Evolutionary conservation across 805 yeast genomes (phyloP).

Genomic region (Brettanomyces sp.): DNA sequence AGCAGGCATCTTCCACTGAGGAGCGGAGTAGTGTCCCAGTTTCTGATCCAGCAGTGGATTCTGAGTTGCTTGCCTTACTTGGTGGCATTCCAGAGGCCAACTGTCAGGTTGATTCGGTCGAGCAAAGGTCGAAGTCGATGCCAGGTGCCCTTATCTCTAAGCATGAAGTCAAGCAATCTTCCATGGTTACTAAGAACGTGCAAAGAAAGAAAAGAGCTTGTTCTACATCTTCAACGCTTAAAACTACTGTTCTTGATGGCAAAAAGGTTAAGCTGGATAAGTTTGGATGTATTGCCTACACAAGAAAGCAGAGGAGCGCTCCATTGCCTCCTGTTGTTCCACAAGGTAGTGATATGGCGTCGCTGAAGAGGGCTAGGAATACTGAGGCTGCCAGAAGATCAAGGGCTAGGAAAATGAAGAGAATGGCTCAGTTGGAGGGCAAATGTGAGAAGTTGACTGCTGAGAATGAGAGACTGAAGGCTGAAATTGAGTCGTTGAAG

Average conservation of each 20-base stretch:
- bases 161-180: neutral
- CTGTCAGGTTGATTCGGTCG: constrained; percentile 1
- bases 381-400: constrained; percentile 97
- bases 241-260: constrained; percentile 1
- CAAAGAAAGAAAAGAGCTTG: constrained; percentile 3
- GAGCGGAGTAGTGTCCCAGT: neutral
- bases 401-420: constrained; percentile 83
- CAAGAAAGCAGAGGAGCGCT: constrained; percentile 62
- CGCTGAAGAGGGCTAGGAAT: constrained; percentile 87
- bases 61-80: neutral
- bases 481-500: constrained; percentile 48
- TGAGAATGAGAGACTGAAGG: constrained; percentile 50
- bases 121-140: neutral
- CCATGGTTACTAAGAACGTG: neutral
- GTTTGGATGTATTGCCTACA: constrained; percentile 67
- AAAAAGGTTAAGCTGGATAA: constrained; percentile 42
- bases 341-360: constrained; percentile 52
- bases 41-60: neutral
- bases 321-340: constrained; percentile 68
- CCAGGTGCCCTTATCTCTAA: neutral
- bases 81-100: constrained; percentile 1
- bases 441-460: constrained; percentile 57
- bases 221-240: constrained; percentile 4
- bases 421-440: constrained; percentile 74
- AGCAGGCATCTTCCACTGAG: neutral